Percentiles rank a stretch among this genome's conserved stretches.
phyloP scores from a whole-genome alignment of 1,284 basidiomycete genomes.

The Ustanciosporium gigantosporum region DNA sequence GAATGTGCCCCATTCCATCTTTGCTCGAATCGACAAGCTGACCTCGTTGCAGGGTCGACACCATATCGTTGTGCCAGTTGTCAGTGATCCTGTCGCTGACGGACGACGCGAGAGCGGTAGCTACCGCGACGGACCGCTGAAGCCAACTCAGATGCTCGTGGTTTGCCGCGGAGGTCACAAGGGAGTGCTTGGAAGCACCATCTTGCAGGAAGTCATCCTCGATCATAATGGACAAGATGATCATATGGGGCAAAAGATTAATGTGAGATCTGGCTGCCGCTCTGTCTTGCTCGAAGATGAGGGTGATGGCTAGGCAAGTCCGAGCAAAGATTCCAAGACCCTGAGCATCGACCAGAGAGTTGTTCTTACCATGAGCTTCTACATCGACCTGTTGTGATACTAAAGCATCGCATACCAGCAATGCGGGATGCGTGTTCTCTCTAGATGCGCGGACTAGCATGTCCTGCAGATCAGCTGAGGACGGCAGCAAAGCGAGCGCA shows the following conservation, averaged over 20 bases:
- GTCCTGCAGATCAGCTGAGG: slow-evolving; percentile 10
- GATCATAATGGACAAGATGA: slow-evolving; percentile 58
- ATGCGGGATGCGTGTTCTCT: slow-evolving; percentile 9
- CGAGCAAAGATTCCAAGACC: slow-evolving; percentile 73
- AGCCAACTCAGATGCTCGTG: slow-evolving; percentile 15
- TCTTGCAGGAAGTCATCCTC: slow-evolving; percentile 64
- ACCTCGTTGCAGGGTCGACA: slow-evolving; percentile 17
- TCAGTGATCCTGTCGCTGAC: slow-evolving; percentile 18
- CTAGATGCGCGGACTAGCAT: slow-evolving; percentile 17
- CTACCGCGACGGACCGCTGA: slow-evolving; percentile 27
- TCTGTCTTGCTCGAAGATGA: slow-evolving; percentile 70
- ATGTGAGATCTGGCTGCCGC: slow-evolving; percentile 68
- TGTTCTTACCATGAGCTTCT: not conserved
- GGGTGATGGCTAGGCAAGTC: slow-evolving; percentile 68
- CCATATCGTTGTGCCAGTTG: slow-evolving; percentile 40
- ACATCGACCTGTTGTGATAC: slow-evolving; percentile 2
- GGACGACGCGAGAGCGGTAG: slow-evolving; percentile 33
- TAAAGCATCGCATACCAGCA: slow-evolving; percentile 30
- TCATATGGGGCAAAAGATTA: slow-evolving; percentile 65
- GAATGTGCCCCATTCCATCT: slow-evolving; percentile 23
- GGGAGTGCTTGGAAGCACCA: slow-evolving; percentile 31
- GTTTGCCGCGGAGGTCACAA: slow-evolving; percentile 4
- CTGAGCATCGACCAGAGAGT: slow-evolving; percentile 62
- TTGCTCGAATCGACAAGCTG: slow-evolving; percentile 7
- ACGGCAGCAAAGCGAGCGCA: slow-evolving; percentile 10